These are phyloP conservation scores for Beauveria sp. DNA, from an alignment of 2,329 filamentous ascomycete genomes.

Conservation along the genomic window DNA sequence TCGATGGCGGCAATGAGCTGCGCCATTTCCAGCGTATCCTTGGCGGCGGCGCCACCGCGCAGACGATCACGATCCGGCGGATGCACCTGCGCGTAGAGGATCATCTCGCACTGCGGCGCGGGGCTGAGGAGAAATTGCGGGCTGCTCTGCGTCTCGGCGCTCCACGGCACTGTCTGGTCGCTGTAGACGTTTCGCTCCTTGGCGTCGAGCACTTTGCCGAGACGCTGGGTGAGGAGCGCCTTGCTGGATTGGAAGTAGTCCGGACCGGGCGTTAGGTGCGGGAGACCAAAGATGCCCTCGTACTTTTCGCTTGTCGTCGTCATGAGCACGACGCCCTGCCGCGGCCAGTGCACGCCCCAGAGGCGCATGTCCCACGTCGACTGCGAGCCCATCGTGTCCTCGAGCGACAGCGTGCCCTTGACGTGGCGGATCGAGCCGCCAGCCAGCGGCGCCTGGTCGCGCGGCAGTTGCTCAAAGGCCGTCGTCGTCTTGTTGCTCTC, in stretches of 20 bases:
- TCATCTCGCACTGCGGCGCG: constrained; percentile 75
- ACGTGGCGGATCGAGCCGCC: constrained; percentile 59
- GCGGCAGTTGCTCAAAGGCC: constrained; percentile 34
- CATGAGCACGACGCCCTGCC: constrained; percentile 70
- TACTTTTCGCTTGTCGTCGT: constrained; percentile 92
- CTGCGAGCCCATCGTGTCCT: constrained; percentile 58
- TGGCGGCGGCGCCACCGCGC: constrained; percentile 19
- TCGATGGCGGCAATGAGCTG: constrained; percentile 49
- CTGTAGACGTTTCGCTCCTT: constrained; percentile 49
- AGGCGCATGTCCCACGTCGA: constrained; percentile 73
- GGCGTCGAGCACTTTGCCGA: constrained; percentile 58
- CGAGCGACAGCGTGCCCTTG: constrained; percentile 60
- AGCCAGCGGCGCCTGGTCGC: constrained; percentile 25
- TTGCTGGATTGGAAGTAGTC: constrained; percentile 52
- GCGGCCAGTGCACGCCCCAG: constrained; percentile 79
- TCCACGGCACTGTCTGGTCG: constrained; percentile 66
- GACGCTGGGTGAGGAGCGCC: constrained; percentile 62
- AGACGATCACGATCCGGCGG: constrained; percentile 37
- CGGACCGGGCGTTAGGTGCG: constrained; percentile 63
- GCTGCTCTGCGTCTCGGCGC: constrained; percentile 55
- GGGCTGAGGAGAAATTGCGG: constrained; percentile 51
- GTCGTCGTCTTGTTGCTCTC: constrained; percentile 49
- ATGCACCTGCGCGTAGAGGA: constrained; percentile 77
- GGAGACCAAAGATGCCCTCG: constrained; percentile 81
- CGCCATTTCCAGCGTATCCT: constrained; percentile 25